phyloP scores from a whole-genome alignment of 495 filamentous ascomycete species.

The Tirmania nivea region DNA sequence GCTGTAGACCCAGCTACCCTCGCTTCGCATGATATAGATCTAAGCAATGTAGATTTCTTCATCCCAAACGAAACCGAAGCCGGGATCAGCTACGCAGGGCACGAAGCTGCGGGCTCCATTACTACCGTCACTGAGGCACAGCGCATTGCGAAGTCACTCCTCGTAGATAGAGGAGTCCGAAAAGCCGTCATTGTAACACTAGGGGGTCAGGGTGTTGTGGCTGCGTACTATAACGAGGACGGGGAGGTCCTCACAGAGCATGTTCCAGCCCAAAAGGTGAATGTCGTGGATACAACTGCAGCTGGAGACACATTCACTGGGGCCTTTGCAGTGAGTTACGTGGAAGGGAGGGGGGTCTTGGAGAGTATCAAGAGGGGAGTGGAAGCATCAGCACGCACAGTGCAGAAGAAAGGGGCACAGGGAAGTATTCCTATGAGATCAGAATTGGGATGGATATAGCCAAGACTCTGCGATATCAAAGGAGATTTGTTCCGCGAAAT shows the following conservation, averaged over 20 bases:
- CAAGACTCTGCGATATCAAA: too few relatives aligned
- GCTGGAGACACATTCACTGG: constrained; percentile 93
- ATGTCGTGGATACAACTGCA: constrained; percentile 79
- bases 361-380: neutral
- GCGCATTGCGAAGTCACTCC: constrained; percentile 23
- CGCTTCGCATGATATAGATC: neutral
- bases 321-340: constrained; percentile 51
- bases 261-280: constrained; percentile 35
- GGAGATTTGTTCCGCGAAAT: too few relatives aligned
- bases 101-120: constrained; percentile 28
- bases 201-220: constrained; percentile 42
- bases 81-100: constrained; percentile 23
- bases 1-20: constrained; percentile 46
- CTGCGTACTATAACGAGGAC: constrained; percentile 26
- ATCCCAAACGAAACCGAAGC: constrained; percentile 88
- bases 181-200: constrained; percentile 63
- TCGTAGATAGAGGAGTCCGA: constrained; percentile 24
- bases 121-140: constrained; percentile 1
- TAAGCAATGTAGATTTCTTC: constrained; percentile 32
- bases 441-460: neutral
- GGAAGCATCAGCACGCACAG: neutral
- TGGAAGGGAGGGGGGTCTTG: constrained; percentile 23
- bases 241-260: constrained; percentile 22
- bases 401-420: neutral
- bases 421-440: neutral